Conservation (phyloP, 768 basidiomycete species). For the Calocera viscosa region DNA sequence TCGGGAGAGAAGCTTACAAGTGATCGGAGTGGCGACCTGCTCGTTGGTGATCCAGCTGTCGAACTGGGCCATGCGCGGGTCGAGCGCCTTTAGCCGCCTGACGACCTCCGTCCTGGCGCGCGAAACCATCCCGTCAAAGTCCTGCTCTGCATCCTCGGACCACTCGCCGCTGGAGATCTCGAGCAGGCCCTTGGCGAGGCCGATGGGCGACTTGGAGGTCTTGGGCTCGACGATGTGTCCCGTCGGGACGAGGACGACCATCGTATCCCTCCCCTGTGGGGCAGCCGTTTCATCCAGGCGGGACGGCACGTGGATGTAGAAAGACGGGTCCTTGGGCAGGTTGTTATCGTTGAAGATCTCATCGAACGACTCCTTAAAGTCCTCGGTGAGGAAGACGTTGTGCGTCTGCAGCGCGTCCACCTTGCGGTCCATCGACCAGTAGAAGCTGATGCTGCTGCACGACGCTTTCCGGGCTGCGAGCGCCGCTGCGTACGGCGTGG, state of each 20-base stretch:
- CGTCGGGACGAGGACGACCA: slow-evolving; percentile 32
- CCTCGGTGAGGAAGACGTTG: slow-evolving; percentile 34
- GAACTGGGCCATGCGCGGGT: slow-evolving; percentile 24
- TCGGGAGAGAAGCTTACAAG: slow-evolving; percentile 20
- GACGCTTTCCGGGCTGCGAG: slow-evolving; percentile 18
- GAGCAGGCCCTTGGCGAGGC: slow-evolving; percentile 9
- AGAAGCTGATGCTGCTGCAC: slow-evolving; percentile 34
- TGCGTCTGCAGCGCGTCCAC: slow-evolving; percentile 28
- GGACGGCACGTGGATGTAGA: slow-evolving; percentile 35
- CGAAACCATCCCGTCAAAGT: slow-evolving; percentile 20
- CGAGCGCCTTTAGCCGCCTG: slow-evolving; percentile 21
- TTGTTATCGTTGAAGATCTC: slow-evolving; percentile 31
- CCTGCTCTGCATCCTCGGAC: slow-evolving; percentile 7
- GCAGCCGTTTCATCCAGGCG: slow-evolving; percentile 30
- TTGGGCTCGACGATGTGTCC: slow-evolving; percentile 24
- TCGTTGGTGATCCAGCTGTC: slow-evolving; percentile 29
- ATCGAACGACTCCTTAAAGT: slow-evolving; percentile 33
- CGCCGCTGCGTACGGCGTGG: slow-evolving; percentile 11
- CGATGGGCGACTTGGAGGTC: slow-evolving; percentile 11
- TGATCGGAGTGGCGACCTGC: slow-evolving; percentile 29
- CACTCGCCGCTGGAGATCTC: slow-evolving; percentile 11
- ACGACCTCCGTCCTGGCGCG: slow-evolving; percentile 26
- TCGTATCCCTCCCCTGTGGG: slow-evolving; percentile 29
- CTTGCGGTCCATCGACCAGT: slow-evolving; percentile 31
- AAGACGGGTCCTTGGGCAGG: slow-evolving; percentile 32